A percentile compares a stretch with the other conserved stretches of the same genome.
These are phyloP conservation scores for Boletus semigastroideus DNA, from an alignment of 1,284 basidiomycete genomes.

Conservation along the genomic window DNA sequence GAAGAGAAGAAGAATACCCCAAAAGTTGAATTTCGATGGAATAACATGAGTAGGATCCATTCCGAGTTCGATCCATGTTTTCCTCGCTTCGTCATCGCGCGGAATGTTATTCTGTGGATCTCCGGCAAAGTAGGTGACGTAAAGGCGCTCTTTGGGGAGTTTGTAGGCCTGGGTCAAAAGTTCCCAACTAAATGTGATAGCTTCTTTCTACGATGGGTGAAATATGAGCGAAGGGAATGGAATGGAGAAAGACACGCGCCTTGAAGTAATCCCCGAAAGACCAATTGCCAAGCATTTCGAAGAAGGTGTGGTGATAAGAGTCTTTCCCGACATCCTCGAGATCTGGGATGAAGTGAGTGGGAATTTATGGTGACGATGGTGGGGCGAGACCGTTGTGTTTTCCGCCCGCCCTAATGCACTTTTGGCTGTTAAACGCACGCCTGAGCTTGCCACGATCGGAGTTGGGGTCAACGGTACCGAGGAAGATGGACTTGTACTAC, in stretches of 20 bases:
- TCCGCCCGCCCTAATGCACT: conserved; percentile 96
- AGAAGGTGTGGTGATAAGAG: conserved; percentile 96
- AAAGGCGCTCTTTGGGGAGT: conserved; percentile 87
- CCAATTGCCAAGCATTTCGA: conserved; percentile 99
- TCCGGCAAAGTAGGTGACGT: conserved; percentile 98
- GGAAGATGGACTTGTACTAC: conserved; percentile 94
- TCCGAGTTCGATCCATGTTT: conserved; percentile 87
- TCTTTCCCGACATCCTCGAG: conserved; percentile 99
- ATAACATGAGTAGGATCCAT: conserved; percentile 89
- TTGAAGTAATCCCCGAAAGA: conserved; percentile 99
- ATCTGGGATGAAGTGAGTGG: conserved; percentile 49
- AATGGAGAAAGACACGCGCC: conserved; percentile 40
- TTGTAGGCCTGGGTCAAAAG: conserved; percentile 88
- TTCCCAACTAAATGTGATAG: conserved; percentile 92
- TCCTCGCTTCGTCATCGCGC: conserved; percentile 84
- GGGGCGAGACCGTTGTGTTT: conserved; percentile 87
- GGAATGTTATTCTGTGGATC: conserved; percentile 85
- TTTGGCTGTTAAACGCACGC: conserved; percentile 95
- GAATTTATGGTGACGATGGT: not conserved
- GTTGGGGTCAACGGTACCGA: conserved; percentile 93
- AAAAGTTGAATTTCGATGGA: conserved; percentile 98
- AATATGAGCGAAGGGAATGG: not conserved
- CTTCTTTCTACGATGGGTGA: conserved; percentile 74
- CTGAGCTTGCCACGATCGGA: conserved; percentile 87
- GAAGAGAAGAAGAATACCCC: conserved; percentile 94